Conservation (phyloP, 2,329 filamentous ascomycete genomes). For the Tympanopsis confertula region DNA sequence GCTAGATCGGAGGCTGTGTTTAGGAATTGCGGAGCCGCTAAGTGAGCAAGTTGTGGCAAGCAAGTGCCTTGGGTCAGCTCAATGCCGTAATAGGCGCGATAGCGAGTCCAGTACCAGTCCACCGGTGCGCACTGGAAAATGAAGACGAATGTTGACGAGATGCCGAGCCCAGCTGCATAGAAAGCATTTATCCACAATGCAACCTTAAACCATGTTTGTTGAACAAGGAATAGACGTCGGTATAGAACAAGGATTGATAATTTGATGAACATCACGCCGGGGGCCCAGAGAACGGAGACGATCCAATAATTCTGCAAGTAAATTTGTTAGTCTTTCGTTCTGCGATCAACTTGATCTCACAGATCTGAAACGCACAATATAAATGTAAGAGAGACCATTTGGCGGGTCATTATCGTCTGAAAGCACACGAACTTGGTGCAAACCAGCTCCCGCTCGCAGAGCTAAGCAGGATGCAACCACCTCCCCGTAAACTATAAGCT, state of each 20-base stretch:
- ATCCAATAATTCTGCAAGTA: conserved; percentile 3
- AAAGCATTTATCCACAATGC: neutral
- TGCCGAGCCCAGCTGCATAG: conserved; percentile 1
- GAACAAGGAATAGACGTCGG: neutral
- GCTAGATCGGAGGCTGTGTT: too few relatives aligned
- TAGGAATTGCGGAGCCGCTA: too few relatives aligned
- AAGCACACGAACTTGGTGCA: too few relatives aligned
- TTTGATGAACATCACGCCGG: conserved; percentile 4
- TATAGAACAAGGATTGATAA: conserved; percentile 2
- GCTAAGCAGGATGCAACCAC: too few relatives aligned
- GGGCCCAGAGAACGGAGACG: conserved; percentile 3
- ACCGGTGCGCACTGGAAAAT: conserved; percentile 4
- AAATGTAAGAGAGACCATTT: too few relatives aligned
- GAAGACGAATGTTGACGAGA: neutral
- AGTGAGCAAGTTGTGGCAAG: neutral
- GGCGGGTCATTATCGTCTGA: too few relatives aligned
- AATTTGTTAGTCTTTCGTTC: too few relatives aligned
- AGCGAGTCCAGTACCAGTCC: conserved; percentile 2
- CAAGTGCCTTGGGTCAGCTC: too few relatives aligned
- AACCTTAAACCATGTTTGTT: neutral
- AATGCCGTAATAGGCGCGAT: neutral
- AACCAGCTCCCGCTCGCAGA: too few relatives aligned
- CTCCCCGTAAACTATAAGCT: too few relatives aligned
- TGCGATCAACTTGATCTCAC: too few relatives aligned
- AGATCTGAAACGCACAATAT: too few relatives aligned